Base-by-base conservation (phyloP, 139 green algal genomes). In the Pleodorina starrii region DNA sequence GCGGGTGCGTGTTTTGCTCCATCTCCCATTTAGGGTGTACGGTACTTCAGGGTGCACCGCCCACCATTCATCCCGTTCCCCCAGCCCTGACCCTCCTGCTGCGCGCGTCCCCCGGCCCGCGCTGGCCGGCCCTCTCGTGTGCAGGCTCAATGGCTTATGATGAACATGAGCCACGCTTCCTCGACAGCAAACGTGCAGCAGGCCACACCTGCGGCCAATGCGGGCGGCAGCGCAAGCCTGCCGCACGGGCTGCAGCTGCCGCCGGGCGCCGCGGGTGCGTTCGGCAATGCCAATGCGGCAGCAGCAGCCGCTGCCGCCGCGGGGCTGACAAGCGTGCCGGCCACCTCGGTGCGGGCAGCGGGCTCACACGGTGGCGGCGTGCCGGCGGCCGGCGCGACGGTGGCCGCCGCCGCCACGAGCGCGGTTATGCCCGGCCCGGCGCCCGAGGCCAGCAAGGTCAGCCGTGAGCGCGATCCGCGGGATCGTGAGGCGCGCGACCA, bases 111-210 rank as follows among this genome's bases (percentile, higher is more conserved):
- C n/a, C n/a, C n/a, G n/a, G n/a, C n/a, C n/a, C n/a, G n/a, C n/a
- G n/a, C n/a, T n/a, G n/a, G n/a, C n/a, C n/a, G n/a, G n/a, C n/a
- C n/a, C n/a, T n/a, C n/a, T n/a, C n/a, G 12, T 50, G 25, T n/a
- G 19, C 80, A 86, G 80, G 59, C 81, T 17, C 81, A 87, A 16
- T 87, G 81, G 81, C 2, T 87, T n/a, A 78, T 87, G 63, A 32
- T 73, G 23, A 78, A 87, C 81, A 48, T 77, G 3, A 38, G 38
- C 11, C 80, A 75, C 25, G 32, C 69, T 2, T 29, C 35, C 10
- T 27, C 42, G 23, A 35, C 54, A 5, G 36, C 36, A 51, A 73
- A 69, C 36, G 48, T 14, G 5, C 63, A 73, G n/a, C 63, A 73
- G 42, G 25, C 14, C 21, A 35, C 40, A 14, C 25, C 74, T 4